Evolutionary conservation across 257 asterid species (phyloP).

Genomic region (Solanum sejunctum): DNA sequence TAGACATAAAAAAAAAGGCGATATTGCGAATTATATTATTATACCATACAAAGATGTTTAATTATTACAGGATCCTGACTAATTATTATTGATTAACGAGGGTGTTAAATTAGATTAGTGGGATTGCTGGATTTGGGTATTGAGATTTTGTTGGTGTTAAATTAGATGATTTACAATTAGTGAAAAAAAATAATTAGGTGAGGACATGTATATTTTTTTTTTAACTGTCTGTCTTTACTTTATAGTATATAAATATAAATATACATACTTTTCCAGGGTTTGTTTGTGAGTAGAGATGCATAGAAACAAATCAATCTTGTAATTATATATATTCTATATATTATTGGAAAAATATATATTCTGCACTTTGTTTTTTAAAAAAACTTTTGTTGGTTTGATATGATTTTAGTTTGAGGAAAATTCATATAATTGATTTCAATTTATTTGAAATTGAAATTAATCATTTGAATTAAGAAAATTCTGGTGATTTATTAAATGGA

Average conservation of each 20-base stretch:
- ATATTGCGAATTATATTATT: neutral
- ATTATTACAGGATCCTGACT: neutral
- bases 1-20: neutral
- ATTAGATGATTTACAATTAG: neutral
- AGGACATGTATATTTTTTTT: slow-evolving; percentile 19
- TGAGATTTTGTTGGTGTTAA: neutral
- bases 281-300: neutral
- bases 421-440: neutral
- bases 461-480: neutral
- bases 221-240: slow-evolving; percentile 16
- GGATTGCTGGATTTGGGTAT: slow-evolving; percentile 1
- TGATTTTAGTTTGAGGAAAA: neutral
- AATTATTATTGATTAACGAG: neutral
- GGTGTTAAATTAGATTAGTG: neutral
- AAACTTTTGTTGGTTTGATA: neutral
- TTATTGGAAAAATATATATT: neutral
- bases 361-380: neutral
- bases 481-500: neutral
- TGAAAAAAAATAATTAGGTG: slow-evolving; percentile 11
- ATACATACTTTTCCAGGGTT: neutral
- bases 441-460: neutral
- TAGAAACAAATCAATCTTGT: neutral
- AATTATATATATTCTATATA: neutral
- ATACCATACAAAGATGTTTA: neutral
- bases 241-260: neutral